These are phyloP conservation scores for Apiotrichum sp. DNA, from an alignment of 1,284 basidiomycete genomes.

Conservation along the genomic window DNA sequence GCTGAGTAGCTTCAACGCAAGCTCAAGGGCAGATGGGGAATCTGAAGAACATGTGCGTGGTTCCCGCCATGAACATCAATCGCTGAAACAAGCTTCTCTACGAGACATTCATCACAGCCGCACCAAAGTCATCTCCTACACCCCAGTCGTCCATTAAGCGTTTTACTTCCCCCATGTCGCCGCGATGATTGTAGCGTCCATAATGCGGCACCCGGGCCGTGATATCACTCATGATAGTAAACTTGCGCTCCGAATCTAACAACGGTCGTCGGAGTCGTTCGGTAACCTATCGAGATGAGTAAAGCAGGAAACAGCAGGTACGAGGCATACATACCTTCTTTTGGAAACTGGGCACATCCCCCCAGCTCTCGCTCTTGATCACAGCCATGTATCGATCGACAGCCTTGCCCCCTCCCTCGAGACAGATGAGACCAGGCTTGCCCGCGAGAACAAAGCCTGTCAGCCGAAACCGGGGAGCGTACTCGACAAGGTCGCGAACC, in stretches of 20 bases:
- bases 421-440: conserved; percentile 48
- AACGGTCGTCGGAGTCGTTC: conserved; percentile 45
- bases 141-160: conserved; percentile 44
- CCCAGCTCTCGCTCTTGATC: conserved; percentile 49
- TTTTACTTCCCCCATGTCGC: conserved; percentile 48
- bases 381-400: conserved; percentile 46
- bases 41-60: too few species aligned
- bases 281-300: conserved; percentile 32
- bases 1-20: too few species aligned
- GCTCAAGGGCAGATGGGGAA: too few species aligned
- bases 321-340: conserved; percentile 37
- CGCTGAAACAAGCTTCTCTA: background rate
- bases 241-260: conserved; percentile 26
- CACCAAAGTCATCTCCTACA: conserved; percentile 46
- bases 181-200: conserved; percentile 46
- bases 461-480: conserved; percentile 39
- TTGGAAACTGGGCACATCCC: conserved; percentile 49
- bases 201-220: conserved; percentile 43
- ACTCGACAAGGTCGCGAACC: conserved; percentile 45
- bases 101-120: conserved; percentile 34
- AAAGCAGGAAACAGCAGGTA: background rate
- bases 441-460: conserved; percentile 49
- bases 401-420: conserved; percentile 43
- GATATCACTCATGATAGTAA: conserved; percentile 46
- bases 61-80: background rate